Evolutionary conservation across 2,329 filamentous ascomycete species (phyloP), one percentile per base, ranked within the genome.

Genomic region (Fonsecaea erecta): DNA sequence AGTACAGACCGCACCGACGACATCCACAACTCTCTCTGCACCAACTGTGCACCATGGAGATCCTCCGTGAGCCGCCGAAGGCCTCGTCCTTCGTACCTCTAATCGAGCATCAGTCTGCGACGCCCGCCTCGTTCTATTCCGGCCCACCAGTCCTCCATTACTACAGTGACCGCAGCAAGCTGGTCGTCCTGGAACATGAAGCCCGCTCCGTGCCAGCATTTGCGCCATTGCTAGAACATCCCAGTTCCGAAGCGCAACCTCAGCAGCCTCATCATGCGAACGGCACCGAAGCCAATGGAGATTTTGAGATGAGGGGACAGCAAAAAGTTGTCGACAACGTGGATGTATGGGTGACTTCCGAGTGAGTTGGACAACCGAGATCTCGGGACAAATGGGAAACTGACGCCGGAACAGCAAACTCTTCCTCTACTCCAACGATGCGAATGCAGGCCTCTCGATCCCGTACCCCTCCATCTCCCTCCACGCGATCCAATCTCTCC

Each of bases 391-490:
- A 61, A 71, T 37, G 34, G 21, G 5, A 16, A 18, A 46, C 65
- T 59, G 32, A 55, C 51, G n/a, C 35, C n/a, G 9, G n/a, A 55
- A 82, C 56, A 82, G 80, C 52, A 80, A 80, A 72, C 75, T 82
- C 62, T 70, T 80, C 40, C 72, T 82, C 60, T 82, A 76, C 72
- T 77, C 77, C 30, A 66, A 74, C 11, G 12, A 74, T 8, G 66
- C 73, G 24, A 69, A 73, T 5, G 67, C 73, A 2, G 80, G 80
- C 53, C 67, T 83, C 64, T 75, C 80, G 34, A 81, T 83, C 57
- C 77, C 80, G 43, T 83, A 83, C 72, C 81, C 79, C 6, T 76
- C 76, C 43, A 82, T 83, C 70, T 81, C 80, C 21, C 74, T 83
- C 2, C 81, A 83, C 65, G 81, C 81, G 26, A 78, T 82, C 68